Conservation (phyloP, 768 basidiomycete genomes). For the Lentinula guzmanii region DNA sequence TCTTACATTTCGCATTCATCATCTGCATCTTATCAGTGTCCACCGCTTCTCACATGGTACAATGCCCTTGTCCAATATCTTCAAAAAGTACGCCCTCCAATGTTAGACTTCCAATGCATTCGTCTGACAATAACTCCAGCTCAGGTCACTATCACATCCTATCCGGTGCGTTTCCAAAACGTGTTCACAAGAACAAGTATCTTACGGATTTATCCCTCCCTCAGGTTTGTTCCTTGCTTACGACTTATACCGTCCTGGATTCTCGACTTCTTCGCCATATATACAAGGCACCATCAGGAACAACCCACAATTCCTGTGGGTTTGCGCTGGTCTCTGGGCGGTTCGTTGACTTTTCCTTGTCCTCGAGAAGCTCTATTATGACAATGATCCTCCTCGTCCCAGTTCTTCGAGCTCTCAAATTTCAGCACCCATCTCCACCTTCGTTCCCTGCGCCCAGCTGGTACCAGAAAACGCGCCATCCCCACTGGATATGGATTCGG, state of each 20-base stretch:
- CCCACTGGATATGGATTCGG: constrained; percentile 92
- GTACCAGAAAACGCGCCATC: constrained; percentile 73
- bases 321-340: constrained; percentile 62
- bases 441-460: constrained; percentile 76
- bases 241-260: constrained; percentile 78
- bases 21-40: constrained; percentile 40
- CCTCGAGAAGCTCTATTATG: neutral
- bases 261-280: constrained; percentile 58
- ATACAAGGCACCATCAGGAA: constrained; percentile 58
- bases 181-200: neutral
- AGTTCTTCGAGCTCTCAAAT: constrained; percentile 88
- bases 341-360: constrained; percentile 40
- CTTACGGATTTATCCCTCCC: neutral
- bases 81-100: constrained; percentile 68
- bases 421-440: constrained; percentile 76
- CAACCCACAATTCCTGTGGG: constrained; percentile 61
- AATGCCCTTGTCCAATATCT: constrained; percentile 81
- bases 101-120: neutral
- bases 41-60: constrained; percentile 95
- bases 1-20: neutral
- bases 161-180: constrained; percentile 35
- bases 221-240: constrained; percentile 70
- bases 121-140: constrained; percentile 32
- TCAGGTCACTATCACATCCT: constrained; percentile 87
- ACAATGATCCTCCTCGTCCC: neutral